Base-by-base conservation (phyloP, 2,329 filamentous ascomycete species). In the Penicillium sp. region DNA sequence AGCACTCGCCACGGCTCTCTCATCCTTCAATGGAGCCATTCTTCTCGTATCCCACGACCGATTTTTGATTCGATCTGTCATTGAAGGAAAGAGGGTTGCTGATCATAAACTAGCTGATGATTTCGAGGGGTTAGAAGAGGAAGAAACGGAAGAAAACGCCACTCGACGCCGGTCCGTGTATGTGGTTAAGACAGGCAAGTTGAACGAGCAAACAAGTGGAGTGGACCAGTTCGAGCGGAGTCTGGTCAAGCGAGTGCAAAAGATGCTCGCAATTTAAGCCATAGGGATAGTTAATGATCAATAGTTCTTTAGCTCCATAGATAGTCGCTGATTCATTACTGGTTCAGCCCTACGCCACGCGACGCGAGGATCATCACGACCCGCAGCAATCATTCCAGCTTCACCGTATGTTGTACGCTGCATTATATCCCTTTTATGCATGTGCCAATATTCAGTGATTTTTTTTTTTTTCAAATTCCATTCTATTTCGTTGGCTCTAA, bases 31-130 rank as follows among this genome's bases (percentile, higher is more conserved):
- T 54, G 91, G 91, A 0, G 90, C 90, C 0, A 82, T 95, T 4
- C 75, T 96, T 39, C 76, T 95, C 5, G 87, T 95, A 4, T 91
- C 87, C 35, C 91, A 96, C 76, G 91, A 96, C 71, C 81, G 91
- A 31, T 96, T 90, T 81, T 88, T 96, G 66, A 83, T 95, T 76
- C 82, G 87, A 46, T 86, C 86, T 2, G 89, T 89, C 0, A 80
- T 95, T 1, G 88, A 91, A 68, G 87, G 87, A 1, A 73, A 82
- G 47, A 68, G 76, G 14, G 77, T 75, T 21, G 69, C 68, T 1
- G 81, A 73, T 21, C 64, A 70, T 29, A 65, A 64, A 22, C 50
- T 74, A 5, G 74, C 78, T 14, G 78, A 77, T 1, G 78, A 78
- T 2, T 81, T 78, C 16, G 76, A 80, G 16, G 78, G 75, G 0